Evolutionary conservation across 768 basidiomycete species (phyloP).

Genomic region (Podaxis sp.): DNA sequence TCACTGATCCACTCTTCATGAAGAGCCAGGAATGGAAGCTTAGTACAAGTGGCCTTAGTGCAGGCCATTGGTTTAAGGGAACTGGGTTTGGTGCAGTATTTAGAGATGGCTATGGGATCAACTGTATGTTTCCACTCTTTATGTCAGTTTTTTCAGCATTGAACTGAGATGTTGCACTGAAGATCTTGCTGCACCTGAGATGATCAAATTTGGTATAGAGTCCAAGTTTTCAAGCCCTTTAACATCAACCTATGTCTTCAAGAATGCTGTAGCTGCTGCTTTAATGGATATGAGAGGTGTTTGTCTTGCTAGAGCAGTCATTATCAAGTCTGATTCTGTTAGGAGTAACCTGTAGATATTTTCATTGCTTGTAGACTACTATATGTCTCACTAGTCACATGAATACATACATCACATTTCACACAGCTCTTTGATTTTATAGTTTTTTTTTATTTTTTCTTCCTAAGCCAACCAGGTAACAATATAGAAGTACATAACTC

Average conservation of each 20-base stretch:
- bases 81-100: constrained; percentile 88
- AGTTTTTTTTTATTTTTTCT: constrained; percentile 6
- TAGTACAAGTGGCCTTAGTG: constrained; percentile 87
- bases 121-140: constrained; percentile 57
- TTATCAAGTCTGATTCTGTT: constrained; percentile 19
- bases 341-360: constrained; percentile 31
- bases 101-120: constrained; percentile 90
- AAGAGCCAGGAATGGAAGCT: constrained; percentile 83
- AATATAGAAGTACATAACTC: neutral
- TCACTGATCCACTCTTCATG: constrained; percentile 76
- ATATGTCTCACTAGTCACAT: neutral
- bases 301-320: constrained; percentile 34
- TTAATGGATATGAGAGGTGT: constrained; percentile 68
- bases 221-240: constrained; percentile 70
- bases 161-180: constrained; percentile 3
- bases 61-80: constrained; percentile 82
- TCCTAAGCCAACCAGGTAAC: neutral
- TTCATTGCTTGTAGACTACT: neutral
- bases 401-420: neutral
- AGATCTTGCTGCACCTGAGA: constrained; percentile 81
- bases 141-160: neutral
- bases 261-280: constrained; percentile 57
- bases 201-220: constrained; percentile 92
- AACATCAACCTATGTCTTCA: constrained; percentile 74
- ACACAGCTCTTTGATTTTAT: constrained; percentile 1